These are phyloP conservation scores for Sabuloglossum arenarium DNA, from an alignment of 495 filamentous ascomycete genomes.

Conservation along the genomic window DNA sequence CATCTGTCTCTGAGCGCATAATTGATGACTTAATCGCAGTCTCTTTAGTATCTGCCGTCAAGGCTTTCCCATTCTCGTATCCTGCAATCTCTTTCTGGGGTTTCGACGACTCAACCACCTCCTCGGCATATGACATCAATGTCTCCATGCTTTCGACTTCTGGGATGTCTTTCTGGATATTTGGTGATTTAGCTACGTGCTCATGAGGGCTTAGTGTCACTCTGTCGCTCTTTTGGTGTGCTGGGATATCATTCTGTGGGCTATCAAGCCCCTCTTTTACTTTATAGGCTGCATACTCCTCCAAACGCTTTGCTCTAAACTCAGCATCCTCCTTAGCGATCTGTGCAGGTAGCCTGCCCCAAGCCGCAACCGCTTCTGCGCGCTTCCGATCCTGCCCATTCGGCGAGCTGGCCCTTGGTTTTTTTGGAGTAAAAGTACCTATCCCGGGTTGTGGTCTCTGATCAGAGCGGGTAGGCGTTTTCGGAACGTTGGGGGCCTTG, in stretches of 20 bases:
- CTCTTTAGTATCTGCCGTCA: not conserved
- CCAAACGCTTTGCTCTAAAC: conserved; percentile 4
- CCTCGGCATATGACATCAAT: not conserved
- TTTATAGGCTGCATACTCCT: not conserved
- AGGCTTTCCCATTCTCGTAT: not conserved
- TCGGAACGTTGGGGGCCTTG: not conserved
- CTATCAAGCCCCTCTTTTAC: no score
- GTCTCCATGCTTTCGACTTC: not conserved
- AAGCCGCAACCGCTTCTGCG: not conserved
- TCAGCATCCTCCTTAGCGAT: not conserved
- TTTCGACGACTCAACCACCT: not conserved
- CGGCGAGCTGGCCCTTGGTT: not conserved
- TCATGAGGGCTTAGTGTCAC: not conserved
- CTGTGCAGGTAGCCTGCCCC: not conserved
- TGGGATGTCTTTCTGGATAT: not conserved
- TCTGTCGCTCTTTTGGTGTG: not conserved
- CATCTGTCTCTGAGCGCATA: not conserved
- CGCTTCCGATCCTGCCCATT: not conserved
- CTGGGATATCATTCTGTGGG: conserved; percentile 6
- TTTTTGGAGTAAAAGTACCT: not conserved
- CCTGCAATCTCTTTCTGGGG: not conserved
- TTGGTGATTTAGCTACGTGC: not conserved
- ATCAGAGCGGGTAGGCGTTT: not conserved
- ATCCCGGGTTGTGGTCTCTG: conserved; percentile 1
- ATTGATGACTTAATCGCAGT: not conserved